Base-by-base conservation (phyloP, 352 stramenopile species). In the Blastocystis hominis region DNA sequence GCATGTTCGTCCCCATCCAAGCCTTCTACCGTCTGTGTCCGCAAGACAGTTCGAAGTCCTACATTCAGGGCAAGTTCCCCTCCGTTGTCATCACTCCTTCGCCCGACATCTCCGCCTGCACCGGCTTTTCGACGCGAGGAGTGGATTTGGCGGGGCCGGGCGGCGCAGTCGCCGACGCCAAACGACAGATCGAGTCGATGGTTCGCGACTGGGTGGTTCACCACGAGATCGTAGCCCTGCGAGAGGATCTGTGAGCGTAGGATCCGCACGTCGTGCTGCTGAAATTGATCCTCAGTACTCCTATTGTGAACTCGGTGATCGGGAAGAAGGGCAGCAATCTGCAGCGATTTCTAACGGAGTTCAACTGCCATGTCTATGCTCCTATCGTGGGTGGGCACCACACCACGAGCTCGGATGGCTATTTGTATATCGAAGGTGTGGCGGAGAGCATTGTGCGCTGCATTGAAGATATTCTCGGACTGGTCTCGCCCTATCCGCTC, bases 261-360 rank as follows among this genome's bases (percentile, higher is more conserved):
- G 47, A 61, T 24, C 36, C 46, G 24, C 15, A 20, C 1, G 68
- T 46, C 10, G 38, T 78, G 15, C 20, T 44, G 10, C 10, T 78
- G 68, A 78, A 78, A 38, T 15, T 78, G 6, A 46, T 62, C 24
- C 38, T 55, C 10, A 78, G 62, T n/a, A 78, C 59, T 20, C 36
- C 24, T 5, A 78, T 78, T 55, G 47, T 78, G 68, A 46, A 46
- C 47, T 10, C 62, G 6, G 46, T 78, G 7, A 78, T 78, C n/a
- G 68, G 68, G 3, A 78, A 78, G n/a, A 50, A 46, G 30, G 68
- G 68, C 30, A 50, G 47, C 2, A 78, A 78, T 38, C 42, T 78
- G 24, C 40, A 59, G 42, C 68, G 68, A 3, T 34, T 78, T n/a
- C 68, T 34, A 20, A 30, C 59, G 1, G 68, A 78, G 36, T 78